phyloP scores from a whole-genome alignment of 768 basidiomycete species.

The Trametes cingulata region DNA sequence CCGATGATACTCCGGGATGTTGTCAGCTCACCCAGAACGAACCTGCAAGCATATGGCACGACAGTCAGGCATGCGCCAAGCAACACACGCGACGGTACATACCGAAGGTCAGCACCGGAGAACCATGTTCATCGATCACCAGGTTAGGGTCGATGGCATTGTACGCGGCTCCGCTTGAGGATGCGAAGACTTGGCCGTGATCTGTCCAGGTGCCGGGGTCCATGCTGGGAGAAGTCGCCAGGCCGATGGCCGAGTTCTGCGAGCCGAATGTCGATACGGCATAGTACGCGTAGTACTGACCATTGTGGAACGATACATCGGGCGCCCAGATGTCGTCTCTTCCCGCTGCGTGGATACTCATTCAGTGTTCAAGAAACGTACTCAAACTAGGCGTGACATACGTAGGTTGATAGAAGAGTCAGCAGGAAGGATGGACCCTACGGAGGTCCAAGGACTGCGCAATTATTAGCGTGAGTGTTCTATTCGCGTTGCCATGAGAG shows the following conservation, averaged over 20 bases:
- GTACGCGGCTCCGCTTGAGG: constrained; percentile 17
- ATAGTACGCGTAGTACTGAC: constrained; percentile 28
- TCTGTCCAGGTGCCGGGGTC: constrained; percentile 29
- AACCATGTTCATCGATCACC: constrained; percentile 19
- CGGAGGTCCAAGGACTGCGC: constrained; percentile 24
- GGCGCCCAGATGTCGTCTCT: constrained; percentile 30
- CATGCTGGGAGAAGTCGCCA: constrained; percentile 28
- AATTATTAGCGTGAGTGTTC: neutral
- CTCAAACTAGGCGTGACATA: neutral
- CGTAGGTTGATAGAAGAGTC: constrained; percentile 22
- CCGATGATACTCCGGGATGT: neutral
- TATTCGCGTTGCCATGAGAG: neutral
- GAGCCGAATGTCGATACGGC: constrained; percentile 26
- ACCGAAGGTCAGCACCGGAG: constrained; percentile 25
- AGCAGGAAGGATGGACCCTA: constrained; percentile 22
- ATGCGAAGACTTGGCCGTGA: constrained; percentile 25
- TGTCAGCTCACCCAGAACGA: constrained; percentile 18
- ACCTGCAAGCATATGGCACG: neutral
- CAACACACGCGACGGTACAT: neutral
- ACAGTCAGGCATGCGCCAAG: neutral
- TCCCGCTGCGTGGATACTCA: constrained; percentile 4
- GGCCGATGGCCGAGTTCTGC: constrained; percentile 28
- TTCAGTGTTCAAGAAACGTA: neutral
- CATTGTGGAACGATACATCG: constrained; percentile 26
- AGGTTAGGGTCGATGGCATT: constrained; percentile 27